Conservation (phyloP, 2,329 filamentous ascomycete species). For the Fusarium phyllophilum region DNA sequence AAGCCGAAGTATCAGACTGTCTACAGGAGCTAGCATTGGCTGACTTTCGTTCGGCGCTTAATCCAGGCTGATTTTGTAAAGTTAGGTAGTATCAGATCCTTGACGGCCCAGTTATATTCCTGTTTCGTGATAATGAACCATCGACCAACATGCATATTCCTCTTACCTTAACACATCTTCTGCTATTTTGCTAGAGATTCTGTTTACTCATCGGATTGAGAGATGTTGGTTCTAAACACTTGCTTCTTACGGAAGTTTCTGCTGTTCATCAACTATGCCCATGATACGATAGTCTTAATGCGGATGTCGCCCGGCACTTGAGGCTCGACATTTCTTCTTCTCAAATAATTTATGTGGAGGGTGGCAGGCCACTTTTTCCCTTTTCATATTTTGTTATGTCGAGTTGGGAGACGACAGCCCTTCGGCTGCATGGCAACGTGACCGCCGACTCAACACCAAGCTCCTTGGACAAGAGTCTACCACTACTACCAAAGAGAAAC, state of each 20-base stretch:
- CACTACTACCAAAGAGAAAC: constrained; percentile 1
- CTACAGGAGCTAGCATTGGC: constrained; percentile 5
- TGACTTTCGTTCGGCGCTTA: constrained; percentile 14
- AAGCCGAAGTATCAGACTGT: not conserved
- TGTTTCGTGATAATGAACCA: constrained; percentile 32
- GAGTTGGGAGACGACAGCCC: constrained; percentile 28
- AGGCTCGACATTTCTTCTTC: not conserved
- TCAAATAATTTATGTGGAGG: not conserved
- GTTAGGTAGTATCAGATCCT: constrained; percentile 9
- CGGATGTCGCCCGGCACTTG: not conserved
- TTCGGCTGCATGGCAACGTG: constrained; percentile 5
- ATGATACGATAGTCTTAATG: constrained; percentile 2
- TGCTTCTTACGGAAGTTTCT: not conserved
- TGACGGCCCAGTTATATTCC: constrained; percentile 23
- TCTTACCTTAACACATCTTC: constrained; percentile 23
- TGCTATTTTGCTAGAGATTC: constrained; percentile 3
- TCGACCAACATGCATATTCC: constrained; percentile 34
- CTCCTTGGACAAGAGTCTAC: constrained; percentile 14
- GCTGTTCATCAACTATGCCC: not conserved
- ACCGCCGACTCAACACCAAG: not conserved
- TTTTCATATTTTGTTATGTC: constrained; percentile 16
- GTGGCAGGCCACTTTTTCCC: constrained; percentile 16
- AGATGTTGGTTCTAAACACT: constrained; percentile 21
- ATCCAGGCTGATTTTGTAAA: not conserved
- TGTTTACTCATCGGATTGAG: not conserved